Percentiles rank a stretch among this genome's conserved stretches.
These are phyloP conservation scores for Blastobotrys mokoenaii DNA, from an alignment of 805 yeast species.

Conservation along the genomic window DNA sequence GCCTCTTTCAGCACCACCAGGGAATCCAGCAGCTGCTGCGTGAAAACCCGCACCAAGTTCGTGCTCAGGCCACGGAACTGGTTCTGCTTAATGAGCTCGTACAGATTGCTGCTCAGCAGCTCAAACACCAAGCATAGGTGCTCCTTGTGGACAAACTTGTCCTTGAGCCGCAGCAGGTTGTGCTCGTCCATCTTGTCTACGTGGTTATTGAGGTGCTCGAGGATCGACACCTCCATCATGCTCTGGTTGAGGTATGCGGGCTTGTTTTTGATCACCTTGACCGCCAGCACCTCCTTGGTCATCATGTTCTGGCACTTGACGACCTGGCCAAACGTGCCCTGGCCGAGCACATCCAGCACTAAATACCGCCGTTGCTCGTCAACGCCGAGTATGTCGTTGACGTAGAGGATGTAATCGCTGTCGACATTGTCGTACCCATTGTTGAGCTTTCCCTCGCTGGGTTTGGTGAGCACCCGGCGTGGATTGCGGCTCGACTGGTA, in stretches of 20 bases:
- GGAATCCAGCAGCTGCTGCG: slow-evolving; percentile 76
- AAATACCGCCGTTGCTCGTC: slow-evolving; percentile 80
- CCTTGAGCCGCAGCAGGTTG: slow-evolving; percentile 70
- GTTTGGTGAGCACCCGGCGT: slow-evolving; percentile 84
- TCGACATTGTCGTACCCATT: slow-evolving; percentile 84
- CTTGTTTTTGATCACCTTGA: slow-evolving; percentile 86
- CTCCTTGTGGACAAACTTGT: slow-evolving; percentile 84
- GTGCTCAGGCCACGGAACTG: slow-evolving; percentile 86
- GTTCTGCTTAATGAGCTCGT: slow-evolving; percentile 86
- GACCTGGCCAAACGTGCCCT: slow-evolving; percentile 98
- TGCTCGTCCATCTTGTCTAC: slow-evolving; percentile 64
- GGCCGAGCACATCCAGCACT: slow-evolving; percentile 85
- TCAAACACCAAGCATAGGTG: slow-evolving; percentile 89
- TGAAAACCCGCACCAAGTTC: slow-evolving; percentile 65
- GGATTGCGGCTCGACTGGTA: slow-evolving; percentile 85
- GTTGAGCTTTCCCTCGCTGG: slow-evolving; percentile 71
- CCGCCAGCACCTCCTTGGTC: slow-evolving; percentile 85
- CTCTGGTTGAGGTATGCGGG: slow-evolving; percentile 90
- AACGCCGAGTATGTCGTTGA: slow-evolving; percentile 84
- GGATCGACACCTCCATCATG: slow-evolving; percentile 76
- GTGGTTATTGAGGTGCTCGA: slow-evolving; percentile 70
- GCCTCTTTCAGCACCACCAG: slow-evolving; percentile 71
- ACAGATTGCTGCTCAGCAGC: slow-evolving; percentile 74
- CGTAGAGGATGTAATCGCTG: slow-evolving; percentile 85
- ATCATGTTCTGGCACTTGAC: slow-evolving; percentile 79